Percentiles rank a stretch among this genome's conserved stretches.
phyloP scores from a whole-genome alignment of 2,329 filamentous ascomycete genomes.

The Kalmusia sp. region DNA sequence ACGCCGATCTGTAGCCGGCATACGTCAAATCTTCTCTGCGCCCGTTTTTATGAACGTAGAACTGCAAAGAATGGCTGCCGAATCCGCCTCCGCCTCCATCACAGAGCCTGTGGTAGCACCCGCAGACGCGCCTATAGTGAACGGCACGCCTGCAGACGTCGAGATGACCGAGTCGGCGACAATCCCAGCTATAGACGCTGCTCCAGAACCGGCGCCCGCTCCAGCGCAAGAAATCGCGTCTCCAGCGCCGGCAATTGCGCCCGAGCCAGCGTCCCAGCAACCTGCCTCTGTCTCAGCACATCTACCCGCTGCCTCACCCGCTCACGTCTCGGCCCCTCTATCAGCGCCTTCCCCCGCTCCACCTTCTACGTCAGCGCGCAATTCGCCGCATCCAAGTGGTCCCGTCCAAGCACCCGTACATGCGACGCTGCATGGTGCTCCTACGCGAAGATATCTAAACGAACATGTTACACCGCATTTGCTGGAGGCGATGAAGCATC shows the following conservation, averaged over 20 bases:
- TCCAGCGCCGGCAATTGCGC: neutral
- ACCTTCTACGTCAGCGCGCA: slow-evolving; percentile 36
- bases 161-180: slow-evolving; percentile 36
- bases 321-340: slow-evolving; percentile 13
- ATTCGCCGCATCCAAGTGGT: slow-evolving; percentile 42
- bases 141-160: slow-evolving; percentile 34
- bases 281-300: slow-evolving; percentile 13
- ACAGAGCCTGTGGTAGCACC: slow-evolving; percentile 5
- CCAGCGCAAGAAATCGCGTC: too few species aligned
- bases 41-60: too few species aligned
- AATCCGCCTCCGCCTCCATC: neutral
- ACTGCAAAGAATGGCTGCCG: too few species aligned
- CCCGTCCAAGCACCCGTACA: slow-evolving; percentile 37
- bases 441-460: slow-evolving; percentile 58
- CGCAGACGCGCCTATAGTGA: slow-evolving; percentile 24
- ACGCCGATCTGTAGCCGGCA: too few species aligned
- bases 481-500: slow-evolving; percentile 60
- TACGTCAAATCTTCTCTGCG: too few species aligned
- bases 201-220: slow-evolving; percentile 8
- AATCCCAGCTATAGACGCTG: slow-evolving; percentile 6
- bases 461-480: slow-evolving; percentile 58
- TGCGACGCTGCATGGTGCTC: slow-evolving; percentile 55
- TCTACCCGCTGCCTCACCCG: slow-evolving; percentile 4
- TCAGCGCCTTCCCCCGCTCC: slow-evolving; percentile 20
- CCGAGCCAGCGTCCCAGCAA: neutral